Conservation (phyloP, 345 rosid genomes). For the Salix koriyanagi region DNA sequence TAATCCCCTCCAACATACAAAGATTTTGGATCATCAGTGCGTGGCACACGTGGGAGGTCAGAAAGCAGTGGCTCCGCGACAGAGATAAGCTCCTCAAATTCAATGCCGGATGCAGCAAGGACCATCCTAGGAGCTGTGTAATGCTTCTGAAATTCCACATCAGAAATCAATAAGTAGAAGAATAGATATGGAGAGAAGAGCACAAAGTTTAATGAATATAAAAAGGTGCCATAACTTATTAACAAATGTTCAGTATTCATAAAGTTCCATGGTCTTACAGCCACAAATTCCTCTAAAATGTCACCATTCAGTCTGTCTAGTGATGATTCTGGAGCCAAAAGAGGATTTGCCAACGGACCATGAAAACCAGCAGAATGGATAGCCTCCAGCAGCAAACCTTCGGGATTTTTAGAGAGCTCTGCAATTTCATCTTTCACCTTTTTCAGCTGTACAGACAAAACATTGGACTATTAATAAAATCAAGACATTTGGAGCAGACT, state of each 20-base stretch:
- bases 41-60: conserved; percentile 56
- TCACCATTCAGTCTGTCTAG: conserved; percentile 43
- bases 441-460: conserved; percentile 45
- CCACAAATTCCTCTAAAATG: conserved; percentile 67
- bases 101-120: conserved; percentile 83
- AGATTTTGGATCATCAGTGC: conserved; percentile 57
- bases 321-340: conserved; percentile 82
- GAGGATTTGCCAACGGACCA: conserved; percentile 86
- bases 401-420: conserved; percentile 65
- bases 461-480: background rate
- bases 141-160: conserved; percentile 54
- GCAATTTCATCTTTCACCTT: conserved; percentile 65
- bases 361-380: conserved; percentile 79
- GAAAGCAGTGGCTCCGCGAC: conserved; percentile 81
- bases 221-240: background rate
- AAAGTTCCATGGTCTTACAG: conserved; percentile 40
- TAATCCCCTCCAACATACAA: conserved; percentile 86
- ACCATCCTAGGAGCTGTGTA: conserved; percentile 77
- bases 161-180: conserved; percentile 11
- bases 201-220: background rate
- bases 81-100: conserved; percentile 65
- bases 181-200: background rate
- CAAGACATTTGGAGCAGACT: background rate
- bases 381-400: conserved; percentile 72
- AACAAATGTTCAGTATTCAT: background rate